Evolutionary conservation across 805 yeast genomes (phyloP).

Genomic region (Saturnispora dispora): DNA sequence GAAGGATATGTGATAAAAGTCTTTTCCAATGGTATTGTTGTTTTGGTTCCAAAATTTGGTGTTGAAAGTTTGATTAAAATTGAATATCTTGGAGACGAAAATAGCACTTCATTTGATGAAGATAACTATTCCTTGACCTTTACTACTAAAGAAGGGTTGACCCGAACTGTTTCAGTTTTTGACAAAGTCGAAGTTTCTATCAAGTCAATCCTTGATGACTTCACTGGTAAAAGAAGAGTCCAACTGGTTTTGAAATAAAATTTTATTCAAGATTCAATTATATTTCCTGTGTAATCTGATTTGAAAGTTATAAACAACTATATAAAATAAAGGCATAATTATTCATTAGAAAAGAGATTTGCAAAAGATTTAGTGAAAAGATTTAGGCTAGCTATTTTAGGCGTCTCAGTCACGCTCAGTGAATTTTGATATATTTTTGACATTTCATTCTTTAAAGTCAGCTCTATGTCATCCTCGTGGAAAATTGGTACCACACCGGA

Average conservation of each 20-base stretch:
- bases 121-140: constrained; percentile 64
- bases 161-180: constrained; percentile 50
- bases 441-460: neutral
- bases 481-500: neutral
- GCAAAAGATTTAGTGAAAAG: neutral
- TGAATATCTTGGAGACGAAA: constrained; percentile 61
- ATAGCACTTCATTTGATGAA: constrained; percentile 63
- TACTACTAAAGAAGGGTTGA: constrained; percentile 31
- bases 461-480: neutral
- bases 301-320: neutral
- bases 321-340: neutral
- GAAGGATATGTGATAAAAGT: constrained; percentile 90
- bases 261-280: neutral
- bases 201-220: constrained; percentile 71
- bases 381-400: constrained; percentile 5
- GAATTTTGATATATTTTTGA: neutral
- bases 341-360: neutral
- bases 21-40: constrained; percentile 90
- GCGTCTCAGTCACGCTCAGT: neutral
- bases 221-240: constrained; percentile 88
- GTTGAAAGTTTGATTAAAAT: constrained; percentile 86
- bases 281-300: neutral
- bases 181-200: constrained; percentile 82
- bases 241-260: constrained; percentile 49
- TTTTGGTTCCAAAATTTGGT: constrained; percentile 90